Percentiles rank a stretch among this genome's conserved stretches.
phyloP scores from a whole-genome alignment of 257 asterid genomes.

The Oldenlandia corymbosa region DNA sequence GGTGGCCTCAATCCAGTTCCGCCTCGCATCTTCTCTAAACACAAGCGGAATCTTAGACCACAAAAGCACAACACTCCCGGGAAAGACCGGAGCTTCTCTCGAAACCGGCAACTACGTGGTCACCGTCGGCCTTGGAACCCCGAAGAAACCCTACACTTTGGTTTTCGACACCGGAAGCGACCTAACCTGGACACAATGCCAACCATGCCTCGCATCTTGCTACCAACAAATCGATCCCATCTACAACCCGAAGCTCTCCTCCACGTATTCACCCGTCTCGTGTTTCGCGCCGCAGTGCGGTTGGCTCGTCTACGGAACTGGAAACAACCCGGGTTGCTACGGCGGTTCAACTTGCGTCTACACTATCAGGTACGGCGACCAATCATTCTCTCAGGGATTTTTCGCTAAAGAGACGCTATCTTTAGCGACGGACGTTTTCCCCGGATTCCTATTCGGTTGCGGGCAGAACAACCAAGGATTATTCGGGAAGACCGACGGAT shows the following conservation, averaged over 20 bases:
- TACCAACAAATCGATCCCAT: constrained; percentile 53
- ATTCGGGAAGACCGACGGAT: constrained; percentile 53
- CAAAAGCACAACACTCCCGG: constrained; percentile 36
- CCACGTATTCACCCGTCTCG: constrained; percentile 43
- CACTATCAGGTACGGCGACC: constrained; percentile 48
- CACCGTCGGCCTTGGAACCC: constrained; percentile 58
- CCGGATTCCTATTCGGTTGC: constrained; percentile 58
- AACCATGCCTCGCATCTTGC: constrained; percentile 49
- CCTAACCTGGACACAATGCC: constrained; percentile 82
- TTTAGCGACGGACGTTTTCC: constrained; percentile 32
- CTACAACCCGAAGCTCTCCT: constrained; percentile 45
- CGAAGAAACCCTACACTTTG: constrained; percentile 31
- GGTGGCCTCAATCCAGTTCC: constrained; percentile 43
- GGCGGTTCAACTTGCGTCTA: constrained; percentile 38
- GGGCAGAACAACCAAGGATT: constrained; percentile 64
- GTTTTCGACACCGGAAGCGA: constrained; percentile 76
- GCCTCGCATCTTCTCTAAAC: constrained; percentile 1
- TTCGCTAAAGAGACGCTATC: constrained; percentile 45
- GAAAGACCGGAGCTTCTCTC: constrained; percentile 34
- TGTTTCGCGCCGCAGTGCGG: constrained; percentile 43
- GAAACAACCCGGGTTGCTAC: constrained; percentile 35
- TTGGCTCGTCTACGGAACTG: constrained; percentile 36
- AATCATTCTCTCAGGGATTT: constrained; percentile 49
- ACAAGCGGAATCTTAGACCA: not conserved
- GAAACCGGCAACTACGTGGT: constrained; percentile 62